phyloP scores from a whole-genome alignment of 2,329 filamentous ascomycete species.

The Pseudogymnoascus sp. region DNA sequence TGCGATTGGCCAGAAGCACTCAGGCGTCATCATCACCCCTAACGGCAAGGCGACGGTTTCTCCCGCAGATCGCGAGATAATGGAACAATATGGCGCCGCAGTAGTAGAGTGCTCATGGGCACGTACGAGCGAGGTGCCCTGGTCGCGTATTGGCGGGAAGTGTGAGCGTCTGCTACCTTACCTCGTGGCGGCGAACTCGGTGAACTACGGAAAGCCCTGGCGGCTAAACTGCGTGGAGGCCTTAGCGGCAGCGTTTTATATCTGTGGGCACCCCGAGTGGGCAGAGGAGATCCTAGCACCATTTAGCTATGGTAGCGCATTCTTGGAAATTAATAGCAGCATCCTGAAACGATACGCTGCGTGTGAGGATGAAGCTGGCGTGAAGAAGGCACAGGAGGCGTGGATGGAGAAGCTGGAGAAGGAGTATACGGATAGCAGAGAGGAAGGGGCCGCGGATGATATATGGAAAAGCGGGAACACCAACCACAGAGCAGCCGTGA shows the following conservation, averaged over 20 bases:
- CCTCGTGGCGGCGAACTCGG: constrained; percentile 89
- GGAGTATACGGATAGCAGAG: constrained; percentile 76
- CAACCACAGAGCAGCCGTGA: constrained; percentile 54
- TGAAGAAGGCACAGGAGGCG: constrained; percentile 76
- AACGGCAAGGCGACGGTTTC: constrained; percentile 84
- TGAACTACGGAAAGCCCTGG: constrained; percentile 97
- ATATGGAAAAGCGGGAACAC: constrained; percentile 88
- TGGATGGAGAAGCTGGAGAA: constrained; percentile 88
- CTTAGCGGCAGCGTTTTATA: constrained; percentile 83
- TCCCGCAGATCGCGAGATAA: constrained; percentile 69
- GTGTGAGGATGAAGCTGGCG: constrained; percentile 69
- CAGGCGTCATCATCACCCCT: constrained; percentile 87
- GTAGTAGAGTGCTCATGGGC: constrained; percentile 99
- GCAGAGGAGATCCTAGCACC: constrained; percentile 72
- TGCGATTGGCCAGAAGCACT: constrained; percentile 82
- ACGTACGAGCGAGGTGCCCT: constrained; percentile 82
- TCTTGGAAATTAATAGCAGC: constrained; percentile 81
- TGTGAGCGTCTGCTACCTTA: constrained; percentile 89
- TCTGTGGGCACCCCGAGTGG: constrained; percentile 89
- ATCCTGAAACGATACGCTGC: constrained; percentile 78
- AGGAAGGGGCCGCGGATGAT: constrained; percentile 56
- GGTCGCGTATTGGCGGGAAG: constrained; percentile 83
- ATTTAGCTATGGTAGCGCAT: constrained; percentile 82
- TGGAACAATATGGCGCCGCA: constrained; percentile 85
- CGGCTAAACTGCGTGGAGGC: constrained; percentile 93